These are phyloP conservation scores for Candida fluviatilis DNA, from an alignment of 805 yeast genomes.

Conservation along the genomic window DNA sequence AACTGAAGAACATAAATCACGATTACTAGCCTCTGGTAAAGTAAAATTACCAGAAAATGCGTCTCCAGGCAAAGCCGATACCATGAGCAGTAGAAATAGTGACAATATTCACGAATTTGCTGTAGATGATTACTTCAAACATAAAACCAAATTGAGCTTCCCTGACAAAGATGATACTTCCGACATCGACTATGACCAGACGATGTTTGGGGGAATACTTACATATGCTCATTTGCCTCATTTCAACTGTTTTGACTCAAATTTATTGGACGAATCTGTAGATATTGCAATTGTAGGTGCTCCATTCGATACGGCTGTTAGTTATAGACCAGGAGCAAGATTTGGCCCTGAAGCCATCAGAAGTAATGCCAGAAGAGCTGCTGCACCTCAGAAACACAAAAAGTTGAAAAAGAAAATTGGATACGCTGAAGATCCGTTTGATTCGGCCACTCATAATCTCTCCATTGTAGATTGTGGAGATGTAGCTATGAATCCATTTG, in stretches of 20 bases:
- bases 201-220: constrained; percentile 47
- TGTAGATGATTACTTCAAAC: constrained; percentile 6
- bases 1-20: constrained; percentile 4
- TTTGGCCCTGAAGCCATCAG: constrained; percentile 56
- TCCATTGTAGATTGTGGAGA: constrained; percentile 64
- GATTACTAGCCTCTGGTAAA: background rate
- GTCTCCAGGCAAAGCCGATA: background rate
- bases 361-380: constrained; percentile 41
- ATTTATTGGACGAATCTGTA: constrained; percentile 9
- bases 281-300: constrained; percentile 59
- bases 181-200: constrained; percentile 18
- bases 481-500: constrained; percentile 65
- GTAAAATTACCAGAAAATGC: background rate
- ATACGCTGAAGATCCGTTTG: constrained; percentile 50
- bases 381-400: constrained; percentile 23
- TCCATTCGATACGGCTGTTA: constrained; percentile 55
- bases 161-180: constrained; percentile 35
- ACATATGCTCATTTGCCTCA: constrained; percentile 50
- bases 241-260: constrained; percentile 44
- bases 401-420: constrained; percentile 33
- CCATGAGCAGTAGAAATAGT: constrained; percentile 6
- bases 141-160: constrained; percentile 16
- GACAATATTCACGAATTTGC: constrained; percentile 3
- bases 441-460: constrained; percentile 34
- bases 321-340: constrained; percentile 54